phyloP scores from a whole-genome alignment of 805 yeast genomes.

The Candida wancherniae region DNA sequence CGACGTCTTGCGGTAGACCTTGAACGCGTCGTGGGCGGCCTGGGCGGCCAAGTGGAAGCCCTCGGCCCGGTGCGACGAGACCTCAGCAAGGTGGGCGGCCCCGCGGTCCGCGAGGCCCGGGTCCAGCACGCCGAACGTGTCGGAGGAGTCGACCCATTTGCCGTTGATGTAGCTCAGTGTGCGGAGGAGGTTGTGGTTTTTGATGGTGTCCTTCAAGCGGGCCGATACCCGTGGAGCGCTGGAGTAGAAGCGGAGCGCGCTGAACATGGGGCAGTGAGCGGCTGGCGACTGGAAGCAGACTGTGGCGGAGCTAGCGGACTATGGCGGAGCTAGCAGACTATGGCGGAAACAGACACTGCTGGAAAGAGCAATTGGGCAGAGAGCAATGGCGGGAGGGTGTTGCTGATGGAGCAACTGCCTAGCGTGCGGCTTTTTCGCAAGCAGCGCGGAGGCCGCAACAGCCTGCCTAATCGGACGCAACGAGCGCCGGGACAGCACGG shows the following conservation, averaged over 20 bases:
- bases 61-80: conserved; percentile 47
- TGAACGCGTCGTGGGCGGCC: conserved; percentile 51
- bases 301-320: too few relatives aligned
- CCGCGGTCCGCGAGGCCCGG: conserved; percentile 56
- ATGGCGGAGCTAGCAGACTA: too few relatives aligned
- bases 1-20: conserved; percentile 46
- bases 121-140: conserved; percentile 60
- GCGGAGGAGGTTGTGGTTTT: conserved; percentile 48
- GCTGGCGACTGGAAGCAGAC: too few relatives aligned
- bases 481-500: too few relatives aligned
- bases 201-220: conserved; percentile 18
- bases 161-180: conserved; percentile 71
- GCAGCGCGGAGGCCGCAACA: too few relatives aligned
- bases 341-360: too few relatives aligned
- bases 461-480: too few relatives aligned
- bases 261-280: too few relatives aligned
- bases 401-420: too few relatives aligned
- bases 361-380: too few relatives aligned
- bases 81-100: conserved; percentile 43
- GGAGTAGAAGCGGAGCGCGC: conserved; percentile 4
- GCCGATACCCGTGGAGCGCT: conserved; percentile 3
- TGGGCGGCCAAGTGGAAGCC: conserved; percentile 55
- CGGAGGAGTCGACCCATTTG: conserved; percentile 52
- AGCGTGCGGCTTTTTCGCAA: too few relatives aligned
- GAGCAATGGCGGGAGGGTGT: too few relatives aligned